A percentile compares a stretch with the other conserved stretches of the same genome.
phyloP scores from a whole-genome alignment of 768 basidiomycete genomes.

The Leccinum variicolor region DNA sequence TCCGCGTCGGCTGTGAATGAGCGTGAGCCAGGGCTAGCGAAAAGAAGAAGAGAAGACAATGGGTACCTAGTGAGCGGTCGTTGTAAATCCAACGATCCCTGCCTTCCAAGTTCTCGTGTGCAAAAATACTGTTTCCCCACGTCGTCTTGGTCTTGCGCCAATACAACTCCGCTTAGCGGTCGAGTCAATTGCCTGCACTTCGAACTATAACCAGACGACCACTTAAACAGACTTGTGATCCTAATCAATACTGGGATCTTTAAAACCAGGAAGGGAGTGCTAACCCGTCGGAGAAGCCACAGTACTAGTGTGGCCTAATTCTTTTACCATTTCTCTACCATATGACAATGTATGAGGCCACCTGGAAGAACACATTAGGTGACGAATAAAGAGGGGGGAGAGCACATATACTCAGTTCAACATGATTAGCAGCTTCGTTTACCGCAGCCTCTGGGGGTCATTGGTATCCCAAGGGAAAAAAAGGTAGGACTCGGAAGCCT shows the following conservation, averaged over 20 bases:
- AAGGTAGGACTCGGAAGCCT: constrained; percentile 49
- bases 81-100: constrained; percentile 63
- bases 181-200: not conserved
- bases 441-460: constrained; percentile 62
- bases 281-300: constrained; percentile 87
- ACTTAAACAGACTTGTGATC: constrained; percentile 10
- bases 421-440: constrained; percentile 18
- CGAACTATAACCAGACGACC: not conserved
- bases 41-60: not conserved
- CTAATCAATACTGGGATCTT: constrained; percentile 51
- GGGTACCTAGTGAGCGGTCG: constrained; percentile 65
- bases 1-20: constrained; percentile 6
- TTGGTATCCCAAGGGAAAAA: constrained; percentile 83
- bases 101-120: constrained; percentile 92
- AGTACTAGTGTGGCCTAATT: constrained; percentile 59
- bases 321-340: constrained; percentile 41
- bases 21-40: not conserved
- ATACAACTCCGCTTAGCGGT: constrained; percentile 30
- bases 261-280: constrained; percentile 75
- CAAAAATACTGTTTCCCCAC: constrained; percentile 89
- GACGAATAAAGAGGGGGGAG: not conserved
- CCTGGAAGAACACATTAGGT: not conserved
- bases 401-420: constrained; percentile 12
- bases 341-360: constrained; percentile 12
- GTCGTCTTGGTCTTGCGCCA: constrained; percentile 76